Evolutionary conservation across 805 yeast species (phyloP).

Genomic region (Saturnispora diversa): DNA sequence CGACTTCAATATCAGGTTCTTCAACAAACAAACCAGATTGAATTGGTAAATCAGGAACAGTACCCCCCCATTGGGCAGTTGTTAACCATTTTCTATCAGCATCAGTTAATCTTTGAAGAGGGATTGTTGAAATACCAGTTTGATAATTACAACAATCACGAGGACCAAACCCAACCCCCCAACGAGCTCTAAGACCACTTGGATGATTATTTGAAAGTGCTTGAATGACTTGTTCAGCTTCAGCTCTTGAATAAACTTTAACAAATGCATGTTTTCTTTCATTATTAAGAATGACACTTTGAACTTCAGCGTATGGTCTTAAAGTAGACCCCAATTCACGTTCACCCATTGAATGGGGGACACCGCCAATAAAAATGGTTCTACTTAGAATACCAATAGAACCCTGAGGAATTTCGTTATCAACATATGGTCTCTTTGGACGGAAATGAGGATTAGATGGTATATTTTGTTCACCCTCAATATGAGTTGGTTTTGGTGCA

Average conservation of each 20-base stretch:
- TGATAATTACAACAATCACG: slow-evolving; percentile 96
- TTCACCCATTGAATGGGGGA: slow-evolving; percentile 77
- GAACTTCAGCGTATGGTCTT: slow-evolving; percentile 85
- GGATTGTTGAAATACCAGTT: slow-evolving; percentile 81
- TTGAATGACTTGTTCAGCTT: slow-evolving; percentile 76
- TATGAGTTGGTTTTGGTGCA: slow-evolving; percentile 29
- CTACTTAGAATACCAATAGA: slow-evolving; percentile 77
- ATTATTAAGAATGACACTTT: slow-evolving; percentile 76
- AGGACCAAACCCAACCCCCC: slow-evolving; percentile 99
- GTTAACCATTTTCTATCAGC: slow-evolving; percentile 89
- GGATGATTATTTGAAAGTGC: slow-evolving; percentile 59
- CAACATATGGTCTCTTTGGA: slow-evolving; percentile 64
- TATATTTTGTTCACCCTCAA: slow-evolving; percentile 52
- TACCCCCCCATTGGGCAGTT: slow-evolving; percentile 94
- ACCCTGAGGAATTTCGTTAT: slow-evolving; percentile 65
- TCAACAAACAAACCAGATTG: slow-evolving; percentile 77
- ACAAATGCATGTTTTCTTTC: slow-evolving; percentile 95
- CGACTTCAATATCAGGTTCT: slow-evolving; percentile 97
- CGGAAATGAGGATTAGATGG: slow-evolving; percentile 72
- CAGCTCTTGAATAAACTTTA: slow-evolving; percentile 83
- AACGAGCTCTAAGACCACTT: slow-evolving; percentile 71
- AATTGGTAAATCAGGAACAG: slow-evolving; percentile 72
- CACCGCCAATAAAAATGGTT: slow-evolving; percentile 91
- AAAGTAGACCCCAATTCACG: slow-evolving; percentile 58
- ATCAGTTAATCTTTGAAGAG: slow-evolving; percentile 81